phyloP scores from a whole-genome alignment of 306 rosid genomes.

The Cyamopsis tetragonoloba region DNA sequence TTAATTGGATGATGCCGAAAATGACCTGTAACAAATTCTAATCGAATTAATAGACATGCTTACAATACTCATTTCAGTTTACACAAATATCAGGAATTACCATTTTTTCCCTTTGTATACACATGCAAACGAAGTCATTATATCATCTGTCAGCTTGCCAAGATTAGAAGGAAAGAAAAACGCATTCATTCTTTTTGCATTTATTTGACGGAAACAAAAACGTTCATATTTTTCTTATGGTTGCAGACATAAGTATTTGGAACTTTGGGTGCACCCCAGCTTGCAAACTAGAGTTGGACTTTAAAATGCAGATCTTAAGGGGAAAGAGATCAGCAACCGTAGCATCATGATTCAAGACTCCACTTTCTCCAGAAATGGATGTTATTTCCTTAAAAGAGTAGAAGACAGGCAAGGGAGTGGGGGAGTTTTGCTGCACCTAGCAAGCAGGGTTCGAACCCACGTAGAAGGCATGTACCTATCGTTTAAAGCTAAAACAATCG shows the following conservation, averaged over 20 bases:
- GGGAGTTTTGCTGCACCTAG: no score
- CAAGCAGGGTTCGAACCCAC: no score
- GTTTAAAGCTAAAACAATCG: not conserved
- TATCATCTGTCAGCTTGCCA: not conserved
- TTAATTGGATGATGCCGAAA: conserved; percentile 58
- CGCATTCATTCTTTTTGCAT: not conserved
- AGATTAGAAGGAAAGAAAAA: not conserved
- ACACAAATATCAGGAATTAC: not conserved
- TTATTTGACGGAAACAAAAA: not conserved
- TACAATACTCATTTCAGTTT: not conserved
- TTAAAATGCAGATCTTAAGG: not conserved
- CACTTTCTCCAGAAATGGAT: not conserved
- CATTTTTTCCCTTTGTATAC: conserved; percentile 5
- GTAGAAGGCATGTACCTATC: not conserved
- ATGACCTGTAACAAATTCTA: conserved; percentile 58
- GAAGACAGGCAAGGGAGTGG: not conserved
- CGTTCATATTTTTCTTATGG: not conserved
- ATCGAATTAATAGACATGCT: not conserved
- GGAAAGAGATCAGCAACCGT: not conserved
- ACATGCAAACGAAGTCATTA: not conserved
- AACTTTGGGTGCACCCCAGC: not conserved
- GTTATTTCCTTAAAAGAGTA: not conserved
- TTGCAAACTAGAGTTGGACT: not conserved
- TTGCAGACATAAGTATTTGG: not conserved
- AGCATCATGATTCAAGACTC: no score